phyloP scores from a whole-genome alignment of 164 flowering plant genomes.

The Litsea cubeba region DNA sequence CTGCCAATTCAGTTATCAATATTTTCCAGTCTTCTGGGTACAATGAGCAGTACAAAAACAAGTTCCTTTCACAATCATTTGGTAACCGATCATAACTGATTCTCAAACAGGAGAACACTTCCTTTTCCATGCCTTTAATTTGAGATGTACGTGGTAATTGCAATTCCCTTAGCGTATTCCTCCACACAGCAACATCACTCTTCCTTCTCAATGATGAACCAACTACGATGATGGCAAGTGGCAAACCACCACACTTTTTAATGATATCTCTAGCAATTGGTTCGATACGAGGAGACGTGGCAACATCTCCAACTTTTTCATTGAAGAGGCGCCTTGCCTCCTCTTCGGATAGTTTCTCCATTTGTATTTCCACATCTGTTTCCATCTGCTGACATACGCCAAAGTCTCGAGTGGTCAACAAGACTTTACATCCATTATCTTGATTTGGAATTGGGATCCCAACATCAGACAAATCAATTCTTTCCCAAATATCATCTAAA shows the following conservation, averaged over 20 bases:
- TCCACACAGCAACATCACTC: conserved; percentile 3
- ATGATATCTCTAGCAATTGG: neutral
- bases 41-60: conserved; percentile 10
- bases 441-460: conserved; percentile 4
- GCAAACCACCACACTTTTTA: conserved; percentile 10
- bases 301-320: neutral
- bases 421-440: conserved; percentile 6
- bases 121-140: conserved; percentile 6
- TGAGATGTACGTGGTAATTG: neutral
- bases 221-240: conserved; percentile 10
- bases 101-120: conserved; percentile 5
- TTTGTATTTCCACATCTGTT: neutral
- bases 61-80: neutral
- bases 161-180: conserved; percentile 8
- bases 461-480: neutral
- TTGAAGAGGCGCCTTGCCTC: conserved; percentile 10
- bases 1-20: conserved; percentile 5
- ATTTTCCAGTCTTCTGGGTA: conserved; percentile 12
- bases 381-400: conserved; percentile 11
- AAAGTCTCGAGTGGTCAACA: conserved; percentile 5
- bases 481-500: conserved; percentile 10
- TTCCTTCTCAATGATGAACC: conserved; percentile 7
- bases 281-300: neutral
- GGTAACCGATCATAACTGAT: conserved; percentile 2
- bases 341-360: conserved; percentile 6